Conservation (phyloP, 1,139 yeast genomes). For the Diutina pseudorugosa region DNA sequence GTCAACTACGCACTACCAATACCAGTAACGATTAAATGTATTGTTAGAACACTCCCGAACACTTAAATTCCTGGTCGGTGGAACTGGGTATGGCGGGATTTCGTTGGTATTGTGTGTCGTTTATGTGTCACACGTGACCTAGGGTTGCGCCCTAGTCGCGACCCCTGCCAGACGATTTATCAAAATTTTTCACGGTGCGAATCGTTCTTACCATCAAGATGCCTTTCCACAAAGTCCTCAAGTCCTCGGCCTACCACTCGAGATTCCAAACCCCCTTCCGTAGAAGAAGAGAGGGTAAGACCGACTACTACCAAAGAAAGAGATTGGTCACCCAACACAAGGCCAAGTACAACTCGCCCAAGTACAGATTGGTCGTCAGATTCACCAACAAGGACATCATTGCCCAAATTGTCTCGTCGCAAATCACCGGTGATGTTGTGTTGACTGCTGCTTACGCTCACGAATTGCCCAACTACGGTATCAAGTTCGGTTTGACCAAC, state of each 20-base stretch:
- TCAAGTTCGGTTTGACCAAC: conserved; percentile 98
- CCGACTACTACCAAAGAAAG: conserved; percentile 99
- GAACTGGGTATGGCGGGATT: too few relatives aligned
- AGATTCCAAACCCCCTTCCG: conserved; percentile 99
- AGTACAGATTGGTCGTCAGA: conserved; percentile 99
- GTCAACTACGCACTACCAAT: too few relatives aligned
- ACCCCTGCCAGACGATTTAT: neutral
- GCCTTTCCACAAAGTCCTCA: conserved; percentile 65
- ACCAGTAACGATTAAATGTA: too few relatives aligned
- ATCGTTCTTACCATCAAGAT: conserved; percentile 18
- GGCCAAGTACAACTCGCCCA: conserved; percentile 99
- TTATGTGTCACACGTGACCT: neutral
- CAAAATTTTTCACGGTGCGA: conserved; percentile 1
- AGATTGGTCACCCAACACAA: conserved; percentile 99
- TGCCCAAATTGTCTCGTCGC: conserved; percentile 94
- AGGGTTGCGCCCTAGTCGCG: neutral
- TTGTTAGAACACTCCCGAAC: too few relatives aligned
- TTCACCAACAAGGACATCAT: conserved; percentile 99
- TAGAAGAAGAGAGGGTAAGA: conserved; percentile 99
- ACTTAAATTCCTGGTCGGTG: too few relatives aligned
- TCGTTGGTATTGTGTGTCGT: neutral
- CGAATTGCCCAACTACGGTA: conserved; percentile 97
- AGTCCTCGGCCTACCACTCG: conserved; percentile 93
- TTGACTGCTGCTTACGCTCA: conserved; percentile 98
- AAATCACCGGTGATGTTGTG: conserved; percentile 94